A percentile compares a stretch with the other conserved stretches of the same genome.
Conservation (phyloP, 768 basidiomycete species). For the Kondoa subrosea region DNA sequence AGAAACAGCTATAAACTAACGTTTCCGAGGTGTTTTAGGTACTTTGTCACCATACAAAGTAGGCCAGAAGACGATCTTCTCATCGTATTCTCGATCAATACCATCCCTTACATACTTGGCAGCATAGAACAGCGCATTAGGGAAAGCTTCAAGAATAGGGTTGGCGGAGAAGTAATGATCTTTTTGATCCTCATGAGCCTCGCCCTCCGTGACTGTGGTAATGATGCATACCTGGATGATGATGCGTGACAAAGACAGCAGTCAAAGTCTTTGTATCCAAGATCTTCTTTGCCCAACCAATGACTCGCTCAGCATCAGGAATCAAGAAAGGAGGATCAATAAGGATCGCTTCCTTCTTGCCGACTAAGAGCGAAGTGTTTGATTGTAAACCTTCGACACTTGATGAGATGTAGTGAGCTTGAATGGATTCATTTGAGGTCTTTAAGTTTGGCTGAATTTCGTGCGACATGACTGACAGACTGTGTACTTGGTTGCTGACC, state of each 20-base stretch:
- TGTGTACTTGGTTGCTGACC: no score
- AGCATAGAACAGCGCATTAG: background rate
- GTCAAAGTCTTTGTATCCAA: background rate
- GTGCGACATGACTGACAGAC: no score
- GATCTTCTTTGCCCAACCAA: no score
- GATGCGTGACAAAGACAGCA: background rate
- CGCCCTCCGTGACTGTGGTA: no score
- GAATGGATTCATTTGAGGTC: no score
- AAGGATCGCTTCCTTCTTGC: background rate
- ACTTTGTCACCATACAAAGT: background rate
- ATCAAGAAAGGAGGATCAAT: conserved; percentile 11
- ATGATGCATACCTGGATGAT: no score
- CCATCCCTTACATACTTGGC: conserved; percentile 1
- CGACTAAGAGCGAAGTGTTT: conserved; percentile 8
- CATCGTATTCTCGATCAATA: conserved; percentile 9
- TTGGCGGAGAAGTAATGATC: conserved; percentile 9
- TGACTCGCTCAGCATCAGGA: conserved; percentile 3
- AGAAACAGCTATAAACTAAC: no score
- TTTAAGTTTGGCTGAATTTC: no score
- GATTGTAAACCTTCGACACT: background rate
- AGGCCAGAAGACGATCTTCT: conserved; percentile 10
- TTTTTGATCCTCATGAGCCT: no score
- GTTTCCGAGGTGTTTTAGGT: background rate
- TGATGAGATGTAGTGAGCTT: no score
- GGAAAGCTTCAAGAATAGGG: conserved; percentile 1